These are phyloP conservation scores for Cafeteria roenbergensis DNA, from an alignment of 108 stramenopile genomes.

Conservation along the genomic window DNA sequence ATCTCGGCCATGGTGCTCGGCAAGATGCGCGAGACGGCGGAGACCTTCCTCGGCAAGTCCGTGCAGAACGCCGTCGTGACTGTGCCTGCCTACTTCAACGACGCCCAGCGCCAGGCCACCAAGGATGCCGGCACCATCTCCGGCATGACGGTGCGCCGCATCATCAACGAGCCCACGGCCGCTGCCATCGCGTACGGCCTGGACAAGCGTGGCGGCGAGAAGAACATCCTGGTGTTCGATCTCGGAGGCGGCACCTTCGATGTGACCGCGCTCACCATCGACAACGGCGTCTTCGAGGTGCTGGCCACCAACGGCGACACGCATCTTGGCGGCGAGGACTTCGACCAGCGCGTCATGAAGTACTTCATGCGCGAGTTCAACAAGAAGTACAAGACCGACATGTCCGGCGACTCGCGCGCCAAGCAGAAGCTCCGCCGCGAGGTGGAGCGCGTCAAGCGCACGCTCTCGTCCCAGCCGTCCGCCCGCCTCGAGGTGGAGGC, in stretches of 20 bases:
- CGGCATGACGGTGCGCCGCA: constrained; percentile 46
- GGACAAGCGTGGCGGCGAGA: constrained; percentile 29
- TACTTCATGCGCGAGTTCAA: constrained; percentile 62
- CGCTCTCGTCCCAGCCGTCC: constrained; percentile 57
- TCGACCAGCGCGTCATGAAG: constrained; percentile 75
- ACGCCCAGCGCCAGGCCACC: constrained; percentile 70
- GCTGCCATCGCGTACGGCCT: constrained; percentile 57
- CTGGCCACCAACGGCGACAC: constrained; percentile 72
- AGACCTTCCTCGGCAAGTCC: constrained; percentile 34
- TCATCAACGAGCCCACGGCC: constrained; percentile 64
- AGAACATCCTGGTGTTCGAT: constrained; percentile 67
- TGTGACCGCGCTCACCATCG: constrained; percentile 50
- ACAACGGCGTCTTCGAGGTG: constrained; percentile 66
- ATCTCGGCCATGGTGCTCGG: constrained; percentile 49
- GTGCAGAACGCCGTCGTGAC: constrained; percentile 69
- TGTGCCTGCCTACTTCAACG: constrained; percentile 87
- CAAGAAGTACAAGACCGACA: constrained; percentile 43
- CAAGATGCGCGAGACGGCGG: constrained; percentile 48
- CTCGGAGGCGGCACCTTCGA: constrained; percentile 61
- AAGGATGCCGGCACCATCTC: constrained; percentile 60
- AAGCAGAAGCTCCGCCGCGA: constrained; percentile 69
- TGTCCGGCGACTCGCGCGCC: constrained; percentile 57
- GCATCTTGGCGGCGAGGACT: constrained; percentile 73
- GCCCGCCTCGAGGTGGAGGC: constrained; percentile 72
- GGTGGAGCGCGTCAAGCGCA: constrained; percentile 73